A percentile compares a stretch with the other conserved stretches of the same genome.
These are phyloP conservation scores for Amauroascus verrucosus DNA, from an alignment of 2,329 filamentous ascomycete species.

Conservation along the genomic window DNA sequence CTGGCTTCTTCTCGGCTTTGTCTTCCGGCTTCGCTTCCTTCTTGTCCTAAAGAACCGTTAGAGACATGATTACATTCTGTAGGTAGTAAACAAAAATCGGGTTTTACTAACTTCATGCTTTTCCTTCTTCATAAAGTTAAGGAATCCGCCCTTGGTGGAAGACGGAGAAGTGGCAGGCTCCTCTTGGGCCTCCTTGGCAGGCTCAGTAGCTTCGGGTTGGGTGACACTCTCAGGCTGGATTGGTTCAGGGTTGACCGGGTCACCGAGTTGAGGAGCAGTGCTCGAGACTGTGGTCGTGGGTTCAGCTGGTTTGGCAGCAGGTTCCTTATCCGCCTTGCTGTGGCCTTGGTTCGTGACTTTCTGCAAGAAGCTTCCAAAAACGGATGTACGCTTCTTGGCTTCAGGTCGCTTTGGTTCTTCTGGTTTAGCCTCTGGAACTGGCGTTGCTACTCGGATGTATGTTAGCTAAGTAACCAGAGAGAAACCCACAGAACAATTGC, in stretches of 20 bases:
- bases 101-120: slow-evolving; percentile 20
- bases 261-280: slow-evolving; percentile 41
- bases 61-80: too few species aligned
- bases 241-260: slow-evolving; percentile 35
- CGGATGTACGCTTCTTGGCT: slow-evolving; percentile 65
- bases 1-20: slow-evolving; percentile 22
- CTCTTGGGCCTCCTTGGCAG: slow-evolving; percentile 21
- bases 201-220: slow-evolving; percentile 29
- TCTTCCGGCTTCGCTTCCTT: slow-evolving; percentile 21
- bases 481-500: too few species aligned
- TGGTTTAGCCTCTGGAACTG: slow-evolving; percentile 45
- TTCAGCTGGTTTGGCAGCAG: slow-evolving; percentile 38
- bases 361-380: slow-evolving; percentile 69
- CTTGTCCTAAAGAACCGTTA: slow-evolving; percentile 18
- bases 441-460: slow-evolving; percentile 21
- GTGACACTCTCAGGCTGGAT: slow-evolving; percentile 35
- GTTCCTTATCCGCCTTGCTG: slow-evolving; percentile 41
- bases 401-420: slow-evolving; percentile 38
- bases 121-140: slow-evolving; percentile 28
- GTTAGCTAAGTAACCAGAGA: neutral
- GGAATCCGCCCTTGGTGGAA: slow-evolving; percentile 26
- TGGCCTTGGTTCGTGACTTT: slow-evolving; percentile 44
- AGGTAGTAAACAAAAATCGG: neutral
- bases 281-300: slow-evolving; percentile 39
- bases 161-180: slow-evolving; percentile 26